Conservation (phyloP, 441 rosid species). For the Pelargonium cotyledonis region DNA sequence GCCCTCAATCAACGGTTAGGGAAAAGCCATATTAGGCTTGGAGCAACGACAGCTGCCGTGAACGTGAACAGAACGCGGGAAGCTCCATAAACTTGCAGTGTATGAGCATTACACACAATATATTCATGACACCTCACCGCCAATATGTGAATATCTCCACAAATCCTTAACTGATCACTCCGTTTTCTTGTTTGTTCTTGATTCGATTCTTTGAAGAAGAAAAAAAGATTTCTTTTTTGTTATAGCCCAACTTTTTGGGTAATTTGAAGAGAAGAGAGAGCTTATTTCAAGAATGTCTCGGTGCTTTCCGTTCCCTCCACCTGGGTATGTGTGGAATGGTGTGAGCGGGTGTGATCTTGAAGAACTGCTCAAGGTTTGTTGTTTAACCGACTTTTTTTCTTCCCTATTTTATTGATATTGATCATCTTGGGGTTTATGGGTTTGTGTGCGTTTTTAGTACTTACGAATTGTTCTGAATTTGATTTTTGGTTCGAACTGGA, state of each 20-base stretch:
- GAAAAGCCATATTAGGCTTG: too few species aligned
- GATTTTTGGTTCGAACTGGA: too few species aligned
- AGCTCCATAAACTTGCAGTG: too few species aligned
- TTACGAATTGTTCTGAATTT: too few species aligned
- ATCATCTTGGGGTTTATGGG: too few species aligned
- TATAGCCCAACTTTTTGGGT: neutral
- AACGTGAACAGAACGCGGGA: too few species aligned
- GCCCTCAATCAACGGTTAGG: too few species aligned
- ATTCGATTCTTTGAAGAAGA: neutral
- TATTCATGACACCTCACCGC: neutral
- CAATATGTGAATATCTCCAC: neutral
- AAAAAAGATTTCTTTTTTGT: neutral
- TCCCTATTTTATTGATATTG: neutral
- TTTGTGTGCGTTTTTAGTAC: too few species aligned
- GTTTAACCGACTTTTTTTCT: too few species aligned
- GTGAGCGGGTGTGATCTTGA: conserved; percentile 8
- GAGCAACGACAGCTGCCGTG: too few species aligned
- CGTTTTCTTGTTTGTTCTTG: neutral
- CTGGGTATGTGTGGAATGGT: conserved; percentile 12
- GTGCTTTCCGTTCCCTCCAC: conserved; percentile 25
- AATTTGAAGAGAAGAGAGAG: neutral
- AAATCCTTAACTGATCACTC: neutral
- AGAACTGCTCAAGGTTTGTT: conserved; percentile 1
- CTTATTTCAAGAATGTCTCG: conserved; percentile 19
- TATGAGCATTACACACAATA: neutral